These are phyloP conservation scores for Diaporthe longicolla DNA, from an alignment of 2,329 filamentous ascomycete species.

Conservation along the genomic window DNA sequence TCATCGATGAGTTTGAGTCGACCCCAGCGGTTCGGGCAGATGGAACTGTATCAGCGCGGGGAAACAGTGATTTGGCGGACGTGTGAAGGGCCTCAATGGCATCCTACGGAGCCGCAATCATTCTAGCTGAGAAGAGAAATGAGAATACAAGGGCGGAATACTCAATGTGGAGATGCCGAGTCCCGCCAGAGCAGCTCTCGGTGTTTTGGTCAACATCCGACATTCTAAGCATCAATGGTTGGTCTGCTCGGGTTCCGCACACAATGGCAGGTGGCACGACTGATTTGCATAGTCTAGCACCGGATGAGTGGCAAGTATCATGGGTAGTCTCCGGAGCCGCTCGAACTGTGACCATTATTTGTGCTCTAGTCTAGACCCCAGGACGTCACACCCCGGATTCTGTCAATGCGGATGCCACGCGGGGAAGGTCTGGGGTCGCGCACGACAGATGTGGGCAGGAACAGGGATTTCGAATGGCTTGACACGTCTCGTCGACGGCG, in stretches of 20 bases:
- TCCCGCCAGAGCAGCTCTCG: neutral
- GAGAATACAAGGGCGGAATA: neutral
- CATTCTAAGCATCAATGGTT: neutral
- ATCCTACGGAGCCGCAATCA: neutral
- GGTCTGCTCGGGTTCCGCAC: constrained; percentile 17
- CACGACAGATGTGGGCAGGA: neutral
- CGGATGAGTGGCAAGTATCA: neutral
- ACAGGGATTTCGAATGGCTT: constrained; percentile 24
- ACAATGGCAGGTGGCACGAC: neutral
- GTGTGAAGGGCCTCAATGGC: neutral
- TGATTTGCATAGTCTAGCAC: neutral
- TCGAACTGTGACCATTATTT: neutral
- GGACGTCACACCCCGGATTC: constrained; percentile 4
- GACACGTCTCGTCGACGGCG: neutral
- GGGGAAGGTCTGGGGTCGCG: constrained; percentile 24
- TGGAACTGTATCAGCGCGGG: constrained; percentile 19
- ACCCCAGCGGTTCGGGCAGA: constrained; percentile 25
- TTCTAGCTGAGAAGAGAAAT: neutral
- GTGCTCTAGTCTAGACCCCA: neutral
- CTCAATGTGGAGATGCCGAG: constrained; percentile 29
- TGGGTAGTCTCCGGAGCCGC: neutral
- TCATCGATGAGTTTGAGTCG: neutral
- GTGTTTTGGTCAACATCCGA: neutral
- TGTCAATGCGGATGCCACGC: constrained; percentile 20
- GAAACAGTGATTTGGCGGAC: neutral